These are phyloP conservation scores for Serendipita indica DNA, from an alignment of 768 basidiomycete species.

Conservation along the genomic window DNA sequence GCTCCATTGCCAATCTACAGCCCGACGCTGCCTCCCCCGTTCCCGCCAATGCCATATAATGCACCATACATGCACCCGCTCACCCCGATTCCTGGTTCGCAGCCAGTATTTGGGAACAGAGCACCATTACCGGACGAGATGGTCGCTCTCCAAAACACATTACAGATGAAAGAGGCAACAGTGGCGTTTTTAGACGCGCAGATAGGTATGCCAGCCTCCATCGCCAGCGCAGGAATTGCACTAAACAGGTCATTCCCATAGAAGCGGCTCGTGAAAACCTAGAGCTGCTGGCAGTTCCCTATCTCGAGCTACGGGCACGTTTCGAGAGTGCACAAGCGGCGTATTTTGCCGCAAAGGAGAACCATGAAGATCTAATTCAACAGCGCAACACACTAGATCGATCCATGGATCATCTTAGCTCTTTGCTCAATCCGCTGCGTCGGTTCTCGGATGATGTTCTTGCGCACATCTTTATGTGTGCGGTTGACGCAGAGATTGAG, in stretches of 20 bases:
- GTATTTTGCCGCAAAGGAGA: slow-evolving; percentile 6
- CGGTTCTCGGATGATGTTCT: background rate
- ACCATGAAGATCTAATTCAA: background rate
- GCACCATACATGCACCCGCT: background rate
- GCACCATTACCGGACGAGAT: slow-evolving; percentile 5
- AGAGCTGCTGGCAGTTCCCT: background rate
- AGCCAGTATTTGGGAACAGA: background rate
- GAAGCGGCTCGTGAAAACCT: slow-evolving; percentile 2
- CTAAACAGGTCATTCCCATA: background rate
- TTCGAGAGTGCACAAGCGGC: slow-evolving; percentile 6
- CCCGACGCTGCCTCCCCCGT: background rate
- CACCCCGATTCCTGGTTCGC: background rate
- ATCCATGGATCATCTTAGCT: background rate
- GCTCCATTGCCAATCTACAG: background rate
- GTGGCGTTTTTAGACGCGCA: slow-evolving; percentile 4
- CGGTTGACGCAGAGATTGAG: slow-evolving; percentile 6
- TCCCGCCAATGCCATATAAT: background rate
- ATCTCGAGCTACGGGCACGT: slow-evolving; percentile 1
- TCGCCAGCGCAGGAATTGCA: background rate
- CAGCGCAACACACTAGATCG: background rate
- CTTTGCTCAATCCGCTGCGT: background rate
- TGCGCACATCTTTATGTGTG: background rate
- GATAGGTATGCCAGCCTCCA: background rate
- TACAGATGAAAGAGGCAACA: slow-evolving; percentile 3
- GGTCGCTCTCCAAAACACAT: background rate